Percentiles rank a stretch among this genome's conserved stretches.
Conservation (phyloP, 345 rosid genomes). For the Raphanus raphanistrum region DNA sequence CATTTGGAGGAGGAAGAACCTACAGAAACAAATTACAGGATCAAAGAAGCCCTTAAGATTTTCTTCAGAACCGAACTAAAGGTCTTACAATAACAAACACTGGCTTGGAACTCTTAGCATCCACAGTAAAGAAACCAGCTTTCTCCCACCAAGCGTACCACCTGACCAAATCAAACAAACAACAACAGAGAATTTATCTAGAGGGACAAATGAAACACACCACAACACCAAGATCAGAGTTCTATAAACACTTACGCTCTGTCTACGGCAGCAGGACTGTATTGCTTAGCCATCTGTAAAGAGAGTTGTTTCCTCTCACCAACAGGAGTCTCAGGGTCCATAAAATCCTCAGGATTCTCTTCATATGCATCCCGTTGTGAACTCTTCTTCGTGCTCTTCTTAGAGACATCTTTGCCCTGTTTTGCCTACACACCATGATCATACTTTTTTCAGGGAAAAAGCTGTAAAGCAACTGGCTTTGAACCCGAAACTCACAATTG, state of each 20-base stretch:
- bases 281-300: constrained; percentile 82
- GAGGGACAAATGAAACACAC: not conserved
- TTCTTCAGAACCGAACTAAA: no score
- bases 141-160: constrained; percentile 98
- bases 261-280: constrained; percentile 76
- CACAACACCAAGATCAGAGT: no score
- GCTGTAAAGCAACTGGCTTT: no score
- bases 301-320: constrained; percentile 85
- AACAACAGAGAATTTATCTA: constrained; percentile 3
- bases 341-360: constrained; percentile 68
- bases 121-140: constrained; percentile 65
- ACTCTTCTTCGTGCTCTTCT: constrained; percentile 69
- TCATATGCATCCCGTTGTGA: constrained; percentile 51
- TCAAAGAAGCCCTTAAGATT: not conserved
- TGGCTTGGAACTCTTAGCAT: constrained; percentile 72
- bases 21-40: constrained; percentile 32
- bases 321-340: constrained; percentile 68
- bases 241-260: constrained; percentile 58
- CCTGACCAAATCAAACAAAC: constrained; percentile 42
- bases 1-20: constrained; percentile 99
- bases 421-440: constrained; percentile 46
- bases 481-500: no score
- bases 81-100: constrained; percentile 65
- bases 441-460: no score
- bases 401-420: constrained; percentile 51